Evolutionary conservation across 768 basidiomycete species (phyloP).

Genomic region (Trametes villosa): DNA sequence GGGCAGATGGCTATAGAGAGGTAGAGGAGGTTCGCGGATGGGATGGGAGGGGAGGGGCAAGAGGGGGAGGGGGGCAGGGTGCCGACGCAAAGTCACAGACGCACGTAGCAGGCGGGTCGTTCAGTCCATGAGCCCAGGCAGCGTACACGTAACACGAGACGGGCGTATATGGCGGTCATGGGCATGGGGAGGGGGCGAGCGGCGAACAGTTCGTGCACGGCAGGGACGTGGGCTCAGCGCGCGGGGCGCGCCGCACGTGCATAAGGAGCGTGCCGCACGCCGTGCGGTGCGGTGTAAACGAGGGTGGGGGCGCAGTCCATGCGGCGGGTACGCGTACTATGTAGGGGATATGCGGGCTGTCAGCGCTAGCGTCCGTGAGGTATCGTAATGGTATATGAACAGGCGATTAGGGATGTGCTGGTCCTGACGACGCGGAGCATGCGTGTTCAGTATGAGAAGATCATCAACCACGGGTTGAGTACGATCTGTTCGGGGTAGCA

Average conservation of each 20-base stretch:
- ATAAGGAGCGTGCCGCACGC: slow-evolving; percentile 18
- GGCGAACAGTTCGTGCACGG: slow-evolving; percentile 16
- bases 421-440: slow-evolving; percentile 8
- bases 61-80: background rate
- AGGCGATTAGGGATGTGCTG: slow-evolving; percentile 1
- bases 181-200: background rate
- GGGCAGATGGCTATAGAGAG: background rate
- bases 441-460: slow-evolving; percentile 60
- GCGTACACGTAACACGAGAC: slow-evolving; percentile 1
- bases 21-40: background rate
- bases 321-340: background rate
- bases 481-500: slow-evolving; percentile 54
- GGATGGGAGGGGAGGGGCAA: no score
- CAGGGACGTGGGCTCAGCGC: slow-evolving; percentile 16
- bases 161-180: background rate
- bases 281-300: slow-evolving; percentile 14
- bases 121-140: slow-evolving; percentile 8
- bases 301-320: slow-evolving; percentile 14
- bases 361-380: slow-evolving; percentile 18
- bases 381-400: slow-evolving; percentile 23
- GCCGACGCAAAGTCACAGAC: background rate
- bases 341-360: slow-evolving; percentile 16
- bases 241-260: slow-evolving; percentile 6
- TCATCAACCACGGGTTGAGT: slow-evolving; percentile 89
- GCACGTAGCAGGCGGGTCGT: background rate